Evolutionary conservation across 2,329 filamentous ascomycete species (phyloP).

Genomic region (Mollisia scopiformis): DNA sequence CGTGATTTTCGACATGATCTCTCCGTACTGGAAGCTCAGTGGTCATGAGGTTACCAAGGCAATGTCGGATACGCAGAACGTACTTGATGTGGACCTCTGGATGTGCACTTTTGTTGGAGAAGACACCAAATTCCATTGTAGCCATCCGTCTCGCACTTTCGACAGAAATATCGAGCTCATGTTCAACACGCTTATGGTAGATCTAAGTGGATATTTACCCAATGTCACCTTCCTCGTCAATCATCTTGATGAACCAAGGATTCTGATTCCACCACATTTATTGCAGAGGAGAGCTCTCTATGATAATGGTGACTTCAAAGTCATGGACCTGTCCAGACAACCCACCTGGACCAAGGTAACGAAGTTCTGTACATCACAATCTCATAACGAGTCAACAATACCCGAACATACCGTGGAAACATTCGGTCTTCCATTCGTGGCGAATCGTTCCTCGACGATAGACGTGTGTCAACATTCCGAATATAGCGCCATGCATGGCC

Average conservation of each 20-base stretch:
- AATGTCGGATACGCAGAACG: neutral
- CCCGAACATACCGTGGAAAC: neutral
- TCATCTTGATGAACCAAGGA: constrained; percentile 6
- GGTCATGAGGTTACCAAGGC: neutral
- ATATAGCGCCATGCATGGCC: constrained; percentile 3
- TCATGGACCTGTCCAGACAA: neutral
- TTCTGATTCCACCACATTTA: neutral
- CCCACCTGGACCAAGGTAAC: neutral
- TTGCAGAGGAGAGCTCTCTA: neutral
- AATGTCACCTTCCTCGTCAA: constrained; percentile 6
- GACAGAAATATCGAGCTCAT: constrained; percentile 2
- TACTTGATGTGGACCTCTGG: neutral
- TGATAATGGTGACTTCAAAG: neutral
- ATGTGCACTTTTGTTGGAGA: neutral
- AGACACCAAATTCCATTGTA: neutral
- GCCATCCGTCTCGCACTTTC: neutral
- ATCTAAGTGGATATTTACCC: neutral
- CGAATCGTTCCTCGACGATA: neutral
- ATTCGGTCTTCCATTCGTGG: neutral
- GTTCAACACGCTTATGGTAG: neutral
- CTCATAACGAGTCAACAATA: neutral
- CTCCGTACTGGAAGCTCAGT: neutral
- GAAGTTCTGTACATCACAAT: neutral
- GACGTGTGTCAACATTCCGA: constrained; percentile 6
- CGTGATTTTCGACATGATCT: neutral